Conservation (phyloP, 306 rosid genomes). For the Prunus campanulata region DNA sequence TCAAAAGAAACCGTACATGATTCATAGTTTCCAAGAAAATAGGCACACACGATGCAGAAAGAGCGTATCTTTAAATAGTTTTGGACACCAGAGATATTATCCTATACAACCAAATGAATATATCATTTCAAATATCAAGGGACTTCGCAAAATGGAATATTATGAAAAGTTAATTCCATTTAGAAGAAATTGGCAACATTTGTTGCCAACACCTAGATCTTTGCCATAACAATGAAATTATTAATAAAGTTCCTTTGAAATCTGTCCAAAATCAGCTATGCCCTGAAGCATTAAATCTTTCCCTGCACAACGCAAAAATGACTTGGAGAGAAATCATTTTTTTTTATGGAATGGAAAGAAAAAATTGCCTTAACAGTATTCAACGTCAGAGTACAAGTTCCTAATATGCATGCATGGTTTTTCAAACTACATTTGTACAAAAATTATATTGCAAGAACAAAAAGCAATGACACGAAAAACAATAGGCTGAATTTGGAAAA, state of each 20-base stretch:
- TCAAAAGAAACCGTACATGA: neutral
- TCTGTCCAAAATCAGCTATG: constrained; percentile 5
- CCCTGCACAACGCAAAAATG: neutral
- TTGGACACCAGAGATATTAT: neutral
- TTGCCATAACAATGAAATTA: neutral
- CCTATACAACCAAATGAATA: neutral
- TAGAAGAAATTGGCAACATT: neutral
- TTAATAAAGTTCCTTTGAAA: neutral
- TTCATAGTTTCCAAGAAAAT: neutral
- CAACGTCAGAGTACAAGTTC: neutral
- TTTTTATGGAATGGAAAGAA: neutral
- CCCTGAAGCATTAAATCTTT: neutral
- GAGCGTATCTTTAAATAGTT: neutral
- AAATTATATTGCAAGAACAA: neutral
- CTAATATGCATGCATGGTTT: constrained; percentile 9
- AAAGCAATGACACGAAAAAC: neutral
- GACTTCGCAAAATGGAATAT: neutral
- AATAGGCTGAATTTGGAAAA: neutral
- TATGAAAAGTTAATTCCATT: neutral
- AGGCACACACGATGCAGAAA: neutral
- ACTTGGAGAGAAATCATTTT: neutral
- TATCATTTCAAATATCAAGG: neutral
- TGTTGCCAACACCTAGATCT: neutral
- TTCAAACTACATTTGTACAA: neutral
- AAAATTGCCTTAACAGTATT: neutral